Base-by-base conservation (phyloP, 2,329 filamentous ascomycete species). In the Ascochyta koolunga region DNA sequence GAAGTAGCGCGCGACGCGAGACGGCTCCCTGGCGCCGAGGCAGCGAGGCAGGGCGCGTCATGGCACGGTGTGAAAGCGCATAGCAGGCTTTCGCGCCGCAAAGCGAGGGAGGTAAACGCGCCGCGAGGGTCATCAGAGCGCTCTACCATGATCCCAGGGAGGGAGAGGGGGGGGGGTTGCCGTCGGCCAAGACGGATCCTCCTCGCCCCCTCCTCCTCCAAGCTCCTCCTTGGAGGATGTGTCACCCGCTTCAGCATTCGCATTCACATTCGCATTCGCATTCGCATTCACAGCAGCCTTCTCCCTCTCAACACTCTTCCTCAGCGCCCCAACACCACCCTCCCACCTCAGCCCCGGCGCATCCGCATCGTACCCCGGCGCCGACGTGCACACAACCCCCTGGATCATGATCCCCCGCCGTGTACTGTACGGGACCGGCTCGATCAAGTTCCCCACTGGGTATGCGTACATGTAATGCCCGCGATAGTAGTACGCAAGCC, bases 401-500 rank as follows among this genome's bases (percentile, higher is more conserved):
- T 57, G 46, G 4, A 70, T 38, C 5, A 43, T 55, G n/a, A 66
- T 56, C 0, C 62, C 62, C 6, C 57, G 58, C n/a, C 61, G 60
- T 1, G 58, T 68, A 0, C 61, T 45, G 40, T 58, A 70, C 0
- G 58, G 54, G 2, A 65, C 27, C 0, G 66, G 67, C 37, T 67
- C 59, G 19, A 72, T 54, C 0, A 69, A 59, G 13, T 57, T 64
- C 4, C 58, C 51, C 0, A 32, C 42, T 0, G 55, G 58, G 10
- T 21, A 57, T 1, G 59, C 57, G 41, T 71, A 73, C 11, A 73
- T 25, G 40, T 64, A 65, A 40, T 71, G 69, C 2, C 70, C 69
- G 9, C 70, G 67, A 45, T 68, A 69, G 42, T 61, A 66, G 51
- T 71, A 73, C 2, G 67, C 67, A 10, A 71, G 47, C 1, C 66